A percentile compares a stretch with the other conserved stretches of the same genome.
Conservation (phyloP, 2,329 filamentous ascomycete genomes). For the Cladophialophora chaetospira region DNA sequence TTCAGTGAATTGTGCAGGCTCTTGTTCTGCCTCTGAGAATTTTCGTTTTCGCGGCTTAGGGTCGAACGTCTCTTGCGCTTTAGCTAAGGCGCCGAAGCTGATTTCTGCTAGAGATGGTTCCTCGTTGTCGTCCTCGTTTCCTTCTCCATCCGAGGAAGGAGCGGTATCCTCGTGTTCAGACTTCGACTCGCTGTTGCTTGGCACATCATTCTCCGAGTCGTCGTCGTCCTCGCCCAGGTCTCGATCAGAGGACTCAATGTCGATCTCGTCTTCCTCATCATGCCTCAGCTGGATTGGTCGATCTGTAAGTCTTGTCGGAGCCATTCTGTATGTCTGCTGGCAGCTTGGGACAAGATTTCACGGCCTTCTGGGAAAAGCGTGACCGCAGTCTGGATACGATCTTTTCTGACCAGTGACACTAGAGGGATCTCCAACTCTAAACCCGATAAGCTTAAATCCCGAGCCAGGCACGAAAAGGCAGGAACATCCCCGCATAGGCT, state of each 20-base stretch:
- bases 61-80: constrained; percentile 73
- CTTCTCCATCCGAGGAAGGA: constrained; percentile 35
- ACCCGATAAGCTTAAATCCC: constrained; percentile 1
- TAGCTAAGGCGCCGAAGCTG: constrained; percentile 87
- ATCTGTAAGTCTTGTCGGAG: constrained; percentile 12
- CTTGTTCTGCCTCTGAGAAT: constrained; percentile 30
- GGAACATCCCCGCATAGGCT: not conserved
- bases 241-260: constrained; percentile 36
- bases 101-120: constrained; percentile 58
- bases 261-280: constrained; percentile 39
- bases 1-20: constrained; percentile 26
- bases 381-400: no score
- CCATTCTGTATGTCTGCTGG: constrained; percentile 18
- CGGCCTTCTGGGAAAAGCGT: constrained; percentile 12
- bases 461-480: constrained; percentile 2
- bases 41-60: constrained; percentile 40
- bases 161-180: constrained; percentile 9
- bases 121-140: constrained; percentile 31
- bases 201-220: constrained; percentile 4
- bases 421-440: constrained; percentile 17
- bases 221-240: constrained; percentile 6
- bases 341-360: no score
- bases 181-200: constrained; percentile 8
- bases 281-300: constrained; percentile 28
- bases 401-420: no score